Base-by-base conservation (phyloP, 1,284 basidiomycete genomes). In the Hymenochaete sp. region DNA sequence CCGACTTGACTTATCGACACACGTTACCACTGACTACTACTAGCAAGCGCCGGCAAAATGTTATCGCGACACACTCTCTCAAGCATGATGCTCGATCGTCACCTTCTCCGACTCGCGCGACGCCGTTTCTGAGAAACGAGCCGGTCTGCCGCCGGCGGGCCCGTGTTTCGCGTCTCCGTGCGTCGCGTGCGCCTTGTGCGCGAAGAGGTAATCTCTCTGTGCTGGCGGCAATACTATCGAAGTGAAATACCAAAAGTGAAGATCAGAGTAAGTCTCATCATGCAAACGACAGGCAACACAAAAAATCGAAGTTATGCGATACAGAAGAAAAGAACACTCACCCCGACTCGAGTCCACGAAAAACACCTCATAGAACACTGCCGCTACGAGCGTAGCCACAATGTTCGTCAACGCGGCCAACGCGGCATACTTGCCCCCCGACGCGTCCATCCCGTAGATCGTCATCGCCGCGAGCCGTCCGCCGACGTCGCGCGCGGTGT, bases 401-500 rank as follows among this genome's bases (percentile, higher is more conserved):
- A 82, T 78, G 55, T 81, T 82, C 2, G 76, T 75, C 24, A 83
- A 64, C 2, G 80, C 73, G 4, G 79, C 62, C 31, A 84, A 68
- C 0, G 78, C 80, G 3, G 77, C 75, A 54, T 82, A 83, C 13
- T 55, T 54, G 3, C 78, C 77, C 19, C 78, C 78, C 16, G 62
- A 57, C 14, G 78, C 79, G 47, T 61, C 53, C 2, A 35, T 56
- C 3, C 80, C 80, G 70, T 74, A 83, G 38, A 82, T 68, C 0
- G 75, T 67, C 56, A 82, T 52, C 3, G 67, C 73, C 50, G 70
- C 67, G 19, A 83, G 52, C 13, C 80, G 72, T 2, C 68, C 77
- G 14, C 81, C 82, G 38, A 85, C 35, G 55, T 84, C 82, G 53
- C 81, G 76, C 25, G 81, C 80, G 1, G 77, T 62, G 57, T 84